Conservation (phyloP, 1,284 basidiomycete genomes). For the Cystobasidiaceae sp. region DNA sequence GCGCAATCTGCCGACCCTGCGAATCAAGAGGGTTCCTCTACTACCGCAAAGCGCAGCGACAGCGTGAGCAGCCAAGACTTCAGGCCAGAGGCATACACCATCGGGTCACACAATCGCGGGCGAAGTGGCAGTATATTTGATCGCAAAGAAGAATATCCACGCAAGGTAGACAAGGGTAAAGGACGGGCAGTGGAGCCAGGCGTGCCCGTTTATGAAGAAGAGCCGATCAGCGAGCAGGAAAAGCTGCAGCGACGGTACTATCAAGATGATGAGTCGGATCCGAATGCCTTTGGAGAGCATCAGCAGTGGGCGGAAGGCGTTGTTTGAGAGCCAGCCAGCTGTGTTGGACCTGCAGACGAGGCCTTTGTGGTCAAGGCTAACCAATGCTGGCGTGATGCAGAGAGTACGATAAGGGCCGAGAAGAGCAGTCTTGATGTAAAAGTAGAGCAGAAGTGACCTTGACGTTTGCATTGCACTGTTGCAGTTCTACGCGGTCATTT, state of each 20-base stretch:
- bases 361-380: no score
- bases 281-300: constrained; percentile 12
- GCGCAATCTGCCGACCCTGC: no score
- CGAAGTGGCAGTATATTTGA: constrained; percentile 11
- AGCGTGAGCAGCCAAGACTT: background rate
- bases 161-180: constrained; percentile 20
- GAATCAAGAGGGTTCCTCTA: no score
- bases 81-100: background rate
- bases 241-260: background rate
- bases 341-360: no score
- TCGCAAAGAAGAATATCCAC: background rate
- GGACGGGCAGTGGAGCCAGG: background rate
- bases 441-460: no score
- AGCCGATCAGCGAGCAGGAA: background rate
- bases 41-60: no score
- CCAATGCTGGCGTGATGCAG: no score
- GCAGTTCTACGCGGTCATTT: no score
- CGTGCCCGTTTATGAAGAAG: no score
- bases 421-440: no score
- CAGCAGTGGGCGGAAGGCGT: constrained; percentile 20
- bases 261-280: background rate
- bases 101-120: background rate
- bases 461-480: no score
- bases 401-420: no score
- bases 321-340: background rate